A percentile compares a stretch with the other conserved stretches of the same genome.
Evolutionary conservation across 768 basidiomycete genomes (phyloP).

Genomic region (Scleroderma bovista): DNA sequence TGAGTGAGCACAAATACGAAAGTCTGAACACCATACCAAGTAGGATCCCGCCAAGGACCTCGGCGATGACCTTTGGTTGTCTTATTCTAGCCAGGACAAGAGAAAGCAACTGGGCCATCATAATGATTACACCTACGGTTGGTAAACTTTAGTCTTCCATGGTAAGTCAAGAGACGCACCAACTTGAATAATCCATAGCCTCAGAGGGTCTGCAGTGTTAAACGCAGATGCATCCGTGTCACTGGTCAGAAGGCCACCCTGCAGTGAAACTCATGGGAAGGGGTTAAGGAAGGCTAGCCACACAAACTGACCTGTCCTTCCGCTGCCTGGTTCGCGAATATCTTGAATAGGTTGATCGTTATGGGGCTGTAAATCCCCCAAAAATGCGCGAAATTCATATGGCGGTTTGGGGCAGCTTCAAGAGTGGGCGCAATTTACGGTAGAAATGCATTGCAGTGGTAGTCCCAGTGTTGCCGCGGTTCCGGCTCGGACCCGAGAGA

Average conservation of each 20-base stretch:
- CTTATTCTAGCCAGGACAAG: conserved; percentile 65
- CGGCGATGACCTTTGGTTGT: conserved; percentile 84
- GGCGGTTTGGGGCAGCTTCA: no score
- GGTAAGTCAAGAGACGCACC: conserved; percentile 38
- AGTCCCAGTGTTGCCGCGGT: no score
- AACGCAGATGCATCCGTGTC: conserved; percentile 66
- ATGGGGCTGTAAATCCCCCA: no score
- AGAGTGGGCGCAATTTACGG: no score
- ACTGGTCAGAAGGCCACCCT: conserved; percentile 76
- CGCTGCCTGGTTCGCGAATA: neutral
- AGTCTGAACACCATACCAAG: conserved; percentile 41
- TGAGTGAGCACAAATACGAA: neutral
- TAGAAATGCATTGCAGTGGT: no score
- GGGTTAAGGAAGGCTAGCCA: neutral
- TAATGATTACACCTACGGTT: conserved; percentile 69
- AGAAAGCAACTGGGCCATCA: conserved; percentile 70
- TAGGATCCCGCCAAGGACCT: conserved; percentile 86
- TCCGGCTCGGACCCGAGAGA: no score
- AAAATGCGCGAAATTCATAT: no score
- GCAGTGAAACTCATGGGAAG: conserved; percentile 1
- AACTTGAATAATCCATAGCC: conserved; percentile 75
- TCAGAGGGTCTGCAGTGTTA: conserved; percentile 63
- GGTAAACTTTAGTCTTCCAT: neutral
- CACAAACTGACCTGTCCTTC: conserved; percentile 20
- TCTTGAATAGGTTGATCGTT: conserved; percentile 11